A percentile compares a stretch with the other conserved stretches of the same genome.
Conservation (phyloP, 2,329 filamentous ascomycete species). For the Beauveria asiatica region DNA sequence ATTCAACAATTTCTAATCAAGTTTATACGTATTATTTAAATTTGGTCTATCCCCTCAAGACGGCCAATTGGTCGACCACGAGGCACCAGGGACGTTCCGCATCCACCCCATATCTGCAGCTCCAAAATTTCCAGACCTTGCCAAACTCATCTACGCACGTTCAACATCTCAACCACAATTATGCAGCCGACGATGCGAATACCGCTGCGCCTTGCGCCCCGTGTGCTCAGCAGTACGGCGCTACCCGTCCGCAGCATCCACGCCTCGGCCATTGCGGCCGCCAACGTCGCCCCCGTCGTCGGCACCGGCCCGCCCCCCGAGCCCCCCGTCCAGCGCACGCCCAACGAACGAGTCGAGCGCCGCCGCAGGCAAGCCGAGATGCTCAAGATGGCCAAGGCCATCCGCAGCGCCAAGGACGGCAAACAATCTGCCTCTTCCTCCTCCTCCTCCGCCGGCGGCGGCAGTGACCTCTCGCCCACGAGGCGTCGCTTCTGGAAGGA, state of each 20-base stretch:
- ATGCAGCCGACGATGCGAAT: conserved; percentile 36
- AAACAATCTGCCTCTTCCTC: conserved; percentile 16
- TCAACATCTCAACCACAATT: conserved; percentile 13
- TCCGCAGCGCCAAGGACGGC: conserved; percentile 28
- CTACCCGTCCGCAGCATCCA: conserved; percentile 23
- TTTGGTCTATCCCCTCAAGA: background rate
- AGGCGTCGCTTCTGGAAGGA: conserved; percentile 85
- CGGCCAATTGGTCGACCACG: background rate
- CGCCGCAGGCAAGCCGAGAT: conserved; percentile 47
- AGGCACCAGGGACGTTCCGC: background rate
- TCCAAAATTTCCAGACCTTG: conserved; percentile 10
- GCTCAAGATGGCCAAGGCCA: conserved; percentile 41
- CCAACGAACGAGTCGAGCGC: conserved; percentile 38
- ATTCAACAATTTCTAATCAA: too few relatives aligned
- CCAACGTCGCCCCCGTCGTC: conserved; percentile 43
- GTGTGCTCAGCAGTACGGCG: conserved; percentile 15
- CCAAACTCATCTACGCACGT: conserved; percentile 5
- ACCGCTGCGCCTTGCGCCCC: conserved; percentile 28
- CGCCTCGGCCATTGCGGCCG: conserved; percentile 26
- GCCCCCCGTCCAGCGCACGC: conserved; percentile 36
- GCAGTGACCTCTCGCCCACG: conserved; percentile 22
- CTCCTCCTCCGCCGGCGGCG: background rate
- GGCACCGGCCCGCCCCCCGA: conserved; percentile 52
- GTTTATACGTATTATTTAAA: too few relatives aligned
- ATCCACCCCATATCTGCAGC: background rate